phyloP scores from a whole-genome alignment of 441 rosid genomes.

The Gossypium lobatum region DNA sequence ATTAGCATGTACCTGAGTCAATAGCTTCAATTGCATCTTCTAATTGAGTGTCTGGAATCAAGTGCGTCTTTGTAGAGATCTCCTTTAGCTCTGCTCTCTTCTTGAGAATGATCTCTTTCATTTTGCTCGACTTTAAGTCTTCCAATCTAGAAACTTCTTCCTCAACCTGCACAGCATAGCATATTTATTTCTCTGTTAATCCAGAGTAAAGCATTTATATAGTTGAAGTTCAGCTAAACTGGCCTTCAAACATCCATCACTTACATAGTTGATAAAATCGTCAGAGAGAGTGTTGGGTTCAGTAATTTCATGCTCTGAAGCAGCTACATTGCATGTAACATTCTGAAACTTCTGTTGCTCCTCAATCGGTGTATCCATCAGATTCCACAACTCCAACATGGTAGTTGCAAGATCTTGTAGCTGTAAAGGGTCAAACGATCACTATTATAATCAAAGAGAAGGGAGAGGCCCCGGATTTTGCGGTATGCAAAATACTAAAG shows the following conservation, averaged over 20 bases:
- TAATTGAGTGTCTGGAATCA: slow-evolving; percentile 60
- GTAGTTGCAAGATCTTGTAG: slow-evolving; percentile 93
- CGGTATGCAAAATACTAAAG: background rate
- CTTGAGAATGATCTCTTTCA: slow-evolving; percentile 94
- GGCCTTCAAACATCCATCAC: slow-evolving; percentile 23
- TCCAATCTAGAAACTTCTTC: slow-evolving; percentile 84
- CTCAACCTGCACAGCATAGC: slow-evolving; percentile 55
- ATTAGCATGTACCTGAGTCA: slow-evolving; percentile 52
- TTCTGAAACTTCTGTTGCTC: slow-evolving; percentile 88
- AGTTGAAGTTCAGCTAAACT: background rate
- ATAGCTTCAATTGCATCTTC: slow-evolving; percentile 69
- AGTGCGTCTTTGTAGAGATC: slow-evolving; percentile 82
- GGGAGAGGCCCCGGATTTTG: background rate
- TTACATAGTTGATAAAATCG: slow-evolving; percentile 71
- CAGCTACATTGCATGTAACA: slow-evolving; percentile 93
- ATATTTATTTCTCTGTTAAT: slow-evolving; percentile 3
- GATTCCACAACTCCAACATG: slow-evolving; percentile 90
- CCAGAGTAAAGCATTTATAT: background rate
- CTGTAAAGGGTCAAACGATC: slow-evolving; percentile 31
- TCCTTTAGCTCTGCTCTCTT: slow-evolving; percentile 84
- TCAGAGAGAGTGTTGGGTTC: slow-evolving; percentile 75
- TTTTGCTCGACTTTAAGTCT: slow-evolving; percentile 81
- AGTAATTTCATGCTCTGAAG: slow-evolving; percentile 88
- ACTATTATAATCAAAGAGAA: background rate
- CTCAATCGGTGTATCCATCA: slow-evolving; percentile 96